Evolutionary conservation across 441 rosid genomes (phyloP).

Genomic region (Pelargonium australe): DNA sequence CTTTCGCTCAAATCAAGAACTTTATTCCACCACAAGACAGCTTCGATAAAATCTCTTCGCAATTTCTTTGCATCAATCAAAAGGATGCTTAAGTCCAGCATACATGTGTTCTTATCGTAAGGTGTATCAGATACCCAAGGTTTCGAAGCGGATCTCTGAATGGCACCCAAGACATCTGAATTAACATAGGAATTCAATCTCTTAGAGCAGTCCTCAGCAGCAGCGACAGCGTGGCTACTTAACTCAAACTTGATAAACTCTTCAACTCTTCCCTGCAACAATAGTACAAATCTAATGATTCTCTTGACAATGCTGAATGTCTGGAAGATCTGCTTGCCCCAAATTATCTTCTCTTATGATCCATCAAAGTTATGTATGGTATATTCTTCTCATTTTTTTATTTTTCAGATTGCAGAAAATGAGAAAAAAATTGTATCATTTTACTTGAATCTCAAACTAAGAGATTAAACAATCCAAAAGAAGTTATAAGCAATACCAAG

Average conservation of each 20-base stretch:
- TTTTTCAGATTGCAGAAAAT: too few species aligned
- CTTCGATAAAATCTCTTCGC: constrained; percentile 23
- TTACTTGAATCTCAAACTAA: constrained; percentile 5
- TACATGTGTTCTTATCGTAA: constrained; percentile 30
- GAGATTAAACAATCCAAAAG: background rate
- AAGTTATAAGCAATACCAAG: background rate
- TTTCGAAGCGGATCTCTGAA: constrained; percentile 41
- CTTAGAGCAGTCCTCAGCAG: constrained; percentile 36
- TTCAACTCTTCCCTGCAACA: constrained; percentile 37
- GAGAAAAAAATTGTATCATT: background rate
- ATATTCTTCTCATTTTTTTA: background rate
- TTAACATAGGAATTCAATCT: constrained; percentile 26
- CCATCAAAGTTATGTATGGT: background rate
- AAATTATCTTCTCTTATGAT: background rate
- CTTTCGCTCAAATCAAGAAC: constrained; percentile 34
- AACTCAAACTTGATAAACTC: constrained; percentile 33
- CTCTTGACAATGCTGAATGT: background rate
- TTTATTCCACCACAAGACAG: constrained; percentile 39
- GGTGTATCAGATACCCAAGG: constrained; percentile 40
- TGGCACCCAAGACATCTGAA: constrained; percentile 34
- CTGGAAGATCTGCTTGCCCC: background rate
- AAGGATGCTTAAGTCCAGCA: constrained; percentile 33
- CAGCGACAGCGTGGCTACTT: constrained; percentile 27
- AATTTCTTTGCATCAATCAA: constrained; percentile 32
- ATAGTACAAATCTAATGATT: background rate